Percentiles rank a stretch among this genome's conserved stretches.
These are phyloP conservation scores for Penicillium hordei DNA, from an alignment of 2,329 filamentous ascomycete genomes.

Conservation along the genomic window DNA sequence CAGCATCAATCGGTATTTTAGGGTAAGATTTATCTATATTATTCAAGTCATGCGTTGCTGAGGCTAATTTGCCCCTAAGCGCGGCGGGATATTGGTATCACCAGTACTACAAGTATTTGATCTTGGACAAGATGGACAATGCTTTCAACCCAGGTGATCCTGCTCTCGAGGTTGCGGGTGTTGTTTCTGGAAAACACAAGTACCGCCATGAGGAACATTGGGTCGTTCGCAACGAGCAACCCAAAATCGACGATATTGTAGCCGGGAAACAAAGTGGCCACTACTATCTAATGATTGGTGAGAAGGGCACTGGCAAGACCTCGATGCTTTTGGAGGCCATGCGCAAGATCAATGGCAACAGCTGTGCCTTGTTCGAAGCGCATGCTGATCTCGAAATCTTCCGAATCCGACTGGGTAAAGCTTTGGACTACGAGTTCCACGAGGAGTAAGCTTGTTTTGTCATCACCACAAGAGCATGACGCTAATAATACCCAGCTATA, in stretches of 20 bases:
- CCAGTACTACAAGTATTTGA: slow-evolving; percentile 81
- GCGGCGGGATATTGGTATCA: slow-evolving; percentile 76
- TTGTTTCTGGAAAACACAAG: slow-evolving; percentile 39
- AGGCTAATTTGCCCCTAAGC: slow-evolving; percentile 27
- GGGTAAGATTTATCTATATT: slow-evolving; percentile 45
- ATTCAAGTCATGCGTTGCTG: background rate
- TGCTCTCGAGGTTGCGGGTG: slow-evolving; percentile 74
- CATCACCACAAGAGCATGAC: background rate
- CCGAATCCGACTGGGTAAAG: slow-evolving; percentile 85
- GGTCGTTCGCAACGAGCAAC: slow-evolving; percentile 81
- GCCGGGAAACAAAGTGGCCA: slow-evolving; percentile 71
- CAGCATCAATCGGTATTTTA: slow-evolving; percentile 71
- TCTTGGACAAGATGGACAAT: slow-evolving; percentile 87
- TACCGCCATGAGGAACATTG: slow-evolving; percentile 62
- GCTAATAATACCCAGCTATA: slow-evolving; percentile 48
- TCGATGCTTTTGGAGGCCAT: slow-evolving; percentile 96
- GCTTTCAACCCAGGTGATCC: slow-evolving; percentile 92
- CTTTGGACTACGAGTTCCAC: slow-evolving; percentile 93
- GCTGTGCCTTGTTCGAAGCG: slow-evolving; percentile 92
- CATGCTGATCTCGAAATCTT: slow-evolving; percentile 96
- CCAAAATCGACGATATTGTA: slow-evolving; percentile 78
- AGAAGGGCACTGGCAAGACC: slow-evolving; percentile 95
- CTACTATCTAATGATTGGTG: slow-evolving; percentile 88
- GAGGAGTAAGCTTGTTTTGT: slow-evolving; percentile 68
- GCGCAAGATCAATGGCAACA: slow-evolving; percentile 85